A percentile compares a stretch with the other conserved stretches of the same genome.
Evolutionary conservation across 164 flowering plant genomes (phyloP).

Genomic region (Cinnamomum chago): DNA sequence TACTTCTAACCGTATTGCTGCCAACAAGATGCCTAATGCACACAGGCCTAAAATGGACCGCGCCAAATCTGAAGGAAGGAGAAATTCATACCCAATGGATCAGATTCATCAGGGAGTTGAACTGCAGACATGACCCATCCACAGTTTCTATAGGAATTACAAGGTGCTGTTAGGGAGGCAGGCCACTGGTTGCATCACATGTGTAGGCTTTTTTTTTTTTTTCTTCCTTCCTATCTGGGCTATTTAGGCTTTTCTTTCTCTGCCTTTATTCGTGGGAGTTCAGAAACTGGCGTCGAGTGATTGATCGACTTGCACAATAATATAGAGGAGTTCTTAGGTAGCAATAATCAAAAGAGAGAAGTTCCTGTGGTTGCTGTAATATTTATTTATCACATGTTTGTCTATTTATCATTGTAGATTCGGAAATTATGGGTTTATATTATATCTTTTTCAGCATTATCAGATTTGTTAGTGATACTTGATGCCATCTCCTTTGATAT

Average conservation of each 20-base stretch:
- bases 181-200: conserved; percentile 13
- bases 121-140: conserved; percentile 9
- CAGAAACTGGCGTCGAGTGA: not conserved
- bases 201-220: conserved; percentile 10
- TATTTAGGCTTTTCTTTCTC: not conserved
- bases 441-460: not conserved
- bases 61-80: conserved; percentile 22
- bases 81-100: conserved; percentile 24
- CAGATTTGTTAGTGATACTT: not conserved
- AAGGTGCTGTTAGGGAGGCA: not conserved
- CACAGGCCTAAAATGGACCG: conserved; percentile 36
- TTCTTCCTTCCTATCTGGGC: conserved; percentile 2
- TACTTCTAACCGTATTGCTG: conserved; percentile 21
- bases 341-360: not conserved
- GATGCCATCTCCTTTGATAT: not conserved
- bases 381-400: too few relatives aligned
- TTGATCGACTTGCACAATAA: conserved; percentile 8
- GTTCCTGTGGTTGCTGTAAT: not conserved
- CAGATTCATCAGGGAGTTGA: conserved; percentile 18
- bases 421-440: not conserved
- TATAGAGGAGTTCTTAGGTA: not conserved
- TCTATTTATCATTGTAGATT: not conserved
- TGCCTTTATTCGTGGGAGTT: not conserved
- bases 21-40: conserved; percentile 27
- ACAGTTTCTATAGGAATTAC: conserved; percentile 4